phyloP scores from a whole-genome alignment of 2,329 filamentous ascomycete species.

The Triangularia setosa region DNA sequence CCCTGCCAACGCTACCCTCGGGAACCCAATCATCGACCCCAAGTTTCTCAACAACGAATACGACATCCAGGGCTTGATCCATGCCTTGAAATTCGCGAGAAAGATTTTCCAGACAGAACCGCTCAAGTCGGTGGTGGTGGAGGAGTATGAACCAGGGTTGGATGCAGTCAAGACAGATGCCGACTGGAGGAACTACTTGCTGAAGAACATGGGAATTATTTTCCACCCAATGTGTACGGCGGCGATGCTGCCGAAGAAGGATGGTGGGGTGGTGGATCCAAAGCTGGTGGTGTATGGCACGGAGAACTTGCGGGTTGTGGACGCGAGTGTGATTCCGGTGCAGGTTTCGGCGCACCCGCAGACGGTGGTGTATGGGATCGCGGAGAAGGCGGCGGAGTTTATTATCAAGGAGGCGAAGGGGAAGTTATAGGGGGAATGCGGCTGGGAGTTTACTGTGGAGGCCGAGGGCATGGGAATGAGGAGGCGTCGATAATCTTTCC shows the following conservation, averaged over 20 bases:
- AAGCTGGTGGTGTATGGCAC: conserved; percentile 18
- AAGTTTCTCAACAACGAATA: conserved; percentile 31
- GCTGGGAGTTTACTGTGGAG: too few species aligned
- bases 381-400: conserved; percentile 19
- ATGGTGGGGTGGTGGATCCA: conserved; percentile 18
- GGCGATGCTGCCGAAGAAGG: conserved; percentile 17
- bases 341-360: conserved; percentile 19
- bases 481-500: too few species aligned
- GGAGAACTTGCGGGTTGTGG: conserved; percentile 18
- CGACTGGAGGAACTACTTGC: conserved; percentile 14
- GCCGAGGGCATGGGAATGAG: too few species aligned
- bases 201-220: conserved; percentile 10
- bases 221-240: conserved; percentile 18
- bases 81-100: conserved; percentile 30
- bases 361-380: conserved; percentile 22
- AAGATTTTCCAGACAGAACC: conserved; percentile 32
- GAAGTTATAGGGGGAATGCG: background rate
- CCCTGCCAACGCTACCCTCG: conserved; percentile 30
- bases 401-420: conserved; percentile 7
- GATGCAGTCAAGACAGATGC: conserved; percentile 18
- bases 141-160: conserved; percentile 35
- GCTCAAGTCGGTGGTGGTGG: conserved; percentile 29
- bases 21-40: conserved; percentile 33
- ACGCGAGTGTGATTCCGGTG: conserved; percentile 19
- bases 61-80: conserved; percentile 26